Evolutionary conservation across 2,329 filamentous ascomycete genomes (phyloP).

Genomic region (Colletotrichum tropicale): DNA sequence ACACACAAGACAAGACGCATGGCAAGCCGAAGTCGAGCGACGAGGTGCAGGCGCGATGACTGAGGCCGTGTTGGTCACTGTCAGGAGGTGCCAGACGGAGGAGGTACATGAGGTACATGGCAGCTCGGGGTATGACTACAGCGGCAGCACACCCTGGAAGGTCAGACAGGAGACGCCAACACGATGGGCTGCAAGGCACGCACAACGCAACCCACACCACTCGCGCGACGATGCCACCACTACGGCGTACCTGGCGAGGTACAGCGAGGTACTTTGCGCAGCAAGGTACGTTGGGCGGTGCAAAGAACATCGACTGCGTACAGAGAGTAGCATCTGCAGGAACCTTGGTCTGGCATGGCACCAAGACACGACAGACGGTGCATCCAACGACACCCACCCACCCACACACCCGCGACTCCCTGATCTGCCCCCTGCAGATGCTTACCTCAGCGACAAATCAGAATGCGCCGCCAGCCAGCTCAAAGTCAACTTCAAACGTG

Average conservation of each 20-base stretch:
- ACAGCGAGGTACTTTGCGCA: neutral
- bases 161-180: neutral
- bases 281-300: neutral
- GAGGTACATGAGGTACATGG: neutral
- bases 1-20: neutral
- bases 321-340: neutral
- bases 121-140: neutral
- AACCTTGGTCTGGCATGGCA: neutral
- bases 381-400: neutral
- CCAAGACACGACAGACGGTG: neutral
- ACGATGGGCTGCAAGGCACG: neutral
- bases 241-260: neutral
- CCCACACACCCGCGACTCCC: conserved; percentile 15
- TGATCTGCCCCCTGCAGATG: conserved; percentile 22
- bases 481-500: conserved; percentile 48
- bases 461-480: conserved; percentile 26
- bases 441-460: conserved; percentile 33
- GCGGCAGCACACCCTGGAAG: neutral
- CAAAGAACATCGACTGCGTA: neutral
- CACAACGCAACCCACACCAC: neutral
- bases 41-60: neutral
- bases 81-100: neutral
- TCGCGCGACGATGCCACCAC: neutral
- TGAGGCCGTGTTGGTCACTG: neutral
- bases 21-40: neutral